phyloP scores from a whole-genome alignment of 768 basidiomycete genomes.

The Termitomyces sp. region DNA sequence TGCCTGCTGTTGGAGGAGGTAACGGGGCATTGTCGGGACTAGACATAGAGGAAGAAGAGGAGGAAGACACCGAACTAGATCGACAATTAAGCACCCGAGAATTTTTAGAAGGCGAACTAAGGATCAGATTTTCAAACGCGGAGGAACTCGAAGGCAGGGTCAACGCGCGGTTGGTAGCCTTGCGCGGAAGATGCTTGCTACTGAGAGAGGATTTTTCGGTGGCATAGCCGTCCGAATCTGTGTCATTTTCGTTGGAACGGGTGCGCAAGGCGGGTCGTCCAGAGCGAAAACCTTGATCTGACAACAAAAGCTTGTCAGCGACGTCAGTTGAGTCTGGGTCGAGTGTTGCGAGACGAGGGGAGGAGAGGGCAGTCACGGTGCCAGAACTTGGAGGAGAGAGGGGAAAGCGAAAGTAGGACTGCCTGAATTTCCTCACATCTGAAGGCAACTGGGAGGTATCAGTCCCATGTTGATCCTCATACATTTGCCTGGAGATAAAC shows the following conservation, averaged over 20 bases:
- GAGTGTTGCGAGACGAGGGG: slow-evolving; percentile 31
- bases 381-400: slow-evolving; percentile 49
- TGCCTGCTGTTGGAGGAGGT: slow-evolving; percentile 41
- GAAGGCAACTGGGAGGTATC: slow-evolving; percentile 7
- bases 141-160: slow-evolving; percentile 34
- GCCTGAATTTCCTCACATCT: slow-evolving; percentile 22
- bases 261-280: slow-evolving; percentile 27
- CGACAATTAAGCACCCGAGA: slow-evolving; percentile 33
- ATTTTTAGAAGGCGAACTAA: slow-evolving; percentile 29
- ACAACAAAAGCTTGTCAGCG: slow-evolving; percentile 18
- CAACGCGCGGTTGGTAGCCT: slow-evolving; percentile 34
- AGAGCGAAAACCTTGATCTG: slow-evolving; percentile 21
- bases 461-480: slow-evolving; percentile 18
- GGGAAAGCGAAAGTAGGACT: slow-evolving; percentile 38
- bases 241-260: slow-evolving; percentile 28
- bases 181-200: slow-evolving; percentile 27
- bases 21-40: slow-evolving; percentile 25
- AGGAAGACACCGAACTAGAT: slow-evolving; percentile 31
- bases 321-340: slow-evolving; percentile 25
- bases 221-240: slow-evolving; percentile 45
- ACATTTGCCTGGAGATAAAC: slow-evolving; percentile 18
- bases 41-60: slow-evolving; percentile 34
- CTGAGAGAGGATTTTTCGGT: slow-evolving; percentile 38
- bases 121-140: slow-evolving; percentile 7
- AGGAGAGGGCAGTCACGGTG: slow-evolving; percentile 37